Percentiles rank a stretch among this genome's conserved stretches.
phyloP scores from a whole-genome alignment of 1,139 yeast genomes.

The Taiozyma sp. region DNA sequence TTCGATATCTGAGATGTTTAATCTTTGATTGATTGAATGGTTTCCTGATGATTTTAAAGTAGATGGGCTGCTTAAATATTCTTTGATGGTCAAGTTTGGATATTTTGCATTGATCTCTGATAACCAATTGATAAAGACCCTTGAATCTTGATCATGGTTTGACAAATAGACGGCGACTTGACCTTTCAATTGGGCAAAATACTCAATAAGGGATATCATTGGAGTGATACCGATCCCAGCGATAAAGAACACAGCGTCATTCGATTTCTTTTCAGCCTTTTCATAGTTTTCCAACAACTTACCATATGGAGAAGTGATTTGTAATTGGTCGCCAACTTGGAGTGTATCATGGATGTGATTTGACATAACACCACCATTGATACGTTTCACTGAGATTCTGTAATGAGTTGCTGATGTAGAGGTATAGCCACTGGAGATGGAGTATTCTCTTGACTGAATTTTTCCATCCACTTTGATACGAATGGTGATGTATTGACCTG shows the following conservation, averaged over 20 bases:
- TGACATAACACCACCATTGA: slow-evolving; percentile 51
- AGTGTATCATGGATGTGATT: slow-evolving; percentile 45
- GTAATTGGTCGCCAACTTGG: slow-evolving; percentile 44
- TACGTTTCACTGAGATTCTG: slow-evolving; percentile 51
- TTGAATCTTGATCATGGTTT: slow-evolving; percentile 6
- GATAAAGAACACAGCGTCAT: slow-evolving; percentile 42
- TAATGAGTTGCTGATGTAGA: slow-evolving; percentile 29
- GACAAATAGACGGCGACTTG: slow-evolving; percentile 16
- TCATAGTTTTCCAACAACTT: slow-evolving; percentile 33
- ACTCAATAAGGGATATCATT: slow-evolving; percentile 18
- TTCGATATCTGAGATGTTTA: slow-evolving; percentile 5
- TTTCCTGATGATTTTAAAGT: background rate
- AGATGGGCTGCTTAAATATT: background rate
- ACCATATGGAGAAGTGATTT: slow-evolving; percentile 60
- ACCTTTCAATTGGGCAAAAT: slow-evolving; percentile 13
- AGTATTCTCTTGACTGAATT: slow-evolving; percentile 44
- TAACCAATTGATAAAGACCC: slow-evolving; percentile 15
- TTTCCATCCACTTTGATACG: slow-evolving; percentile 37
- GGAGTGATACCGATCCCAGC: slow-evolving; percentile 77
- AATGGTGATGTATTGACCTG: slow-evolving; percentile 63
- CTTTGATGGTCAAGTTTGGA: slow-evolving; percentile 7
- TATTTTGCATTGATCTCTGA: slow-evolving; percentile 10
- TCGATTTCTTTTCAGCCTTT: slow-evolving; percentile 6
- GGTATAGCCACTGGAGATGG: slow-evolving; percentile 37
- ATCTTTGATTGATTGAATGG: slow-evolving; percentile 8